These are phyloP conservation scores for Apiotrichum gracile DNA, from an alignment of 1,284 basidiomycete species.

Conservation along the genomic window DNA sequence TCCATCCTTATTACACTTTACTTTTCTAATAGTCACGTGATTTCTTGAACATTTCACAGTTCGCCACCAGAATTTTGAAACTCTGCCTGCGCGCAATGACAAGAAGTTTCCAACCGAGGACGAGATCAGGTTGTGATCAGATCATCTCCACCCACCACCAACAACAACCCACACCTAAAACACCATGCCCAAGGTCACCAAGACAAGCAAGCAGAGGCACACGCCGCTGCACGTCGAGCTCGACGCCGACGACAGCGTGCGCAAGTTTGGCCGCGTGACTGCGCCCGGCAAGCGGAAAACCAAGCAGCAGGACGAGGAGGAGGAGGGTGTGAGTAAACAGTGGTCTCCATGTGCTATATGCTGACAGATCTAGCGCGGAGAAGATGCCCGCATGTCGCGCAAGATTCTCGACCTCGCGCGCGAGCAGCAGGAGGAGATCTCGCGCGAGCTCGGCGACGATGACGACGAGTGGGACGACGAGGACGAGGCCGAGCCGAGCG, in stretches of 20 bases:
- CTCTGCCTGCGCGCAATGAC: background rate
- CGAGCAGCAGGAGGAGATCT: conserved; percentile 87
- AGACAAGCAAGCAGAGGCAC: conserved; percentile 52
- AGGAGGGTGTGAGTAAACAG: conserved; percentile 52
- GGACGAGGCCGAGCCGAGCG: conserved; percentile 44
- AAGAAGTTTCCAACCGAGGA: too few relatives aligned
- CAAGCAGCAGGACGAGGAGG: conserved; percentile 52
- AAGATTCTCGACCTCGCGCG: conserved; percentile 88
- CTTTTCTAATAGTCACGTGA: background rate
- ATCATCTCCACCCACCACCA: background rate
- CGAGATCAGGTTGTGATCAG: background rate
- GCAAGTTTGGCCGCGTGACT: conserved; percentile 70
- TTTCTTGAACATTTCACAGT: background rate
- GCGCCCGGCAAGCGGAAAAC: conserved; percentile 61
- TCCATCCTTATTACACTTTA: too few relatives aligned
- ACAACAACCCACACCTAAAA: background rate
- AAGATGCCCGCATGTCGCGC: conserved; percentile 79
- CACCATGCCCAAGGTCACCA: conserved; percentile 38
- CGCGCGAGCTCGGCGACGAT: conserved; percentile 52
- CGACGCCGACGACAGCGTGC: conserved; percentile 64
- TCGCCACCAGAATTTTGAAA: conserved; percentile 14
- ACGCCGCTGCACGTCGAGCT: conserved; percentile 80
- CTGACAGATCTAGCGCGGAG: conserved; percentile 53
- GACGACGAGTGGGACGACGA: conserved; percentile 44
- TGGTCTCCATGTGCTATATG: background rate